These are phyloP conservation scores for Gentiana macrophylla DNA, from an alignment of 257 asterid species.

Conservation along the genomic window DNA sequence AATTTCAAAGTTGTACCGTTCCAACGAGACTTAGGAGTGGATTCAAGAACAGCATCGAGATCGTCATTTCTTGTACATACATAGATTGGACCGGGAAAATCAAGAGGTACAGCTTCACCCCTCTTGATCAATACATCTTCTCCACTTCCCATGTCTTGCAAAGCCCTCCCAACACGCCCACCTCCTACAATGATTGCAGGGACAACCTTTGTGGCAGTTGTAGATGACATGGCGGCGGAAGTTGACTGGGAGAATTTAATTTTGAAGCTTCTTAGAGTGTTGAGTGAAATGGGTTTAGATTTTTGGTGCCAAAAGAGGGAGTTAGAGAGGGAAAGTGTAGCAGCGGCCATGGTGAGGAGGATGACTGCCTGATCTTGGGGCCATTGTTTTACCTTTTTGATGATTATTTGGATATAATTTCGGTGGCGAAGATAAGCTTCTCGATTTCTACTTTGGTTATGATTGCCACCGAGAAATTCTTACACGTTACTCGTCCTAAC, in stretches of 20 bases:
- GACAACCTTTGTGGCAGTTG: constrained; percentile 33
- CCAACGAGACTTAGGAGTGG: constrained; percentile 85
- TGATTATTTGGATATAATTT: constrained; percentile 18
- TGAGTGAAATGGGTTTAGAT: constrained; percentile 30
- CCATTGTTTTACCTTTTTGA: constrained; percentile 24
- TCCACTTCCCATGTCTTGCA: constrained; percentile 86
- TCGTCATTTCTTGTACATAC: constrained; percentile 96
- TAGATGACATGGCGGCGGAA: constrained; percentile 31
- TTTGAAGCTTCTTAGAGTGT: constrained; percentile 9
- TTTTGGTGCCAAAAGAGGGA: constrained; percentile 27
- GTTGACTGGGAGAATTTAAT: constrained; percentile 36
- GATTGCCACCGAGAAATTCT: no score
- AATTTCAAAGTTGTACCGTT: constrained; percentile 41
- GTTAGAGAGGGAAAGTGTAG: constrained; percentile 36
- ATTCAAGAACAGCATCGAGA: constrained; percentile 76
- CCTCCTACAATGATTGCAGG: constrained; percentile 94
- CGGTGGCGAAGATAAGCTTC: constrained; percentile 54
- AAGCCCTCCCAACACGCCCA: constrained; percentile 88
- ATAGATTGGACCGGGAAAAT: constrained; percentile 71
- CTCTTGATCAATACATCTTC: constrained; percentile 67
- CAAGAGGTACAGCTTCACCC: constrained; percentile 77
- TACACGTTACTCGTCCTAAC: no score
- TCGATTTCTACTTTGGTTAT: constrained; percentile 19
- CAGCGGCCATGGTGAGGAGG: constrained; percentile 17
- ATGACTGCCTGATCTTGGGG: constrained; percentile 23